A percentile compares a stretch with the other conserved stretches of the same genome.
These are phyloP conservation scores for Nyctanthes arbortristis DNA, from an alignment of 257 asterid species.

Conservation along the genomic window DNA sequence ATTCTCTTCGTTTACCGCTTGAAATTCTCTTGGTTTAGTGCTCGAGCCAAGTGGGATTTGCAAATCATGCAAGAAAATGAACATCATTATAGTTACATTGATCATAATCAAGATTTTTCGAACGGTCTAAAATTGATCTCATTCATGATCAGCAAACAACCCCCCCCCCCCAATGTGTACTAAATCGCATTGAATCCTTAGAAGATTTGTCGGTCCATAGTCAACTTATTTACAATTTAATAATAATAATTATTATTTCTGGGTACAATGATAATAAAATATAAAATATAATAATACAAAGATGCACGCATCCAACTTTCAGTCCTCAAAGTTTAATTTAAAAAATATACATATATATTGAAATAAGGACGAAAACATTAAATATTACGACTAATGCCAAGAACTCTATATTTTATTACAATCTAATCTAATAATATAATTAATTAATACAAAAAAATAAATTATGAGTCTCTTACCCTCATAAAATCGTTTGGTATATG, in stretches of 20 bases:
- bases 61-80: slow-evolving; percentile 2
- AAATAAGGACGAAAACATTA: not conserved
- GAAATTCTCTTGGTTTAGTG: too few species aligned
- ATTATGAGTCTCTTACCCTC: not conserved
- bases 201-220: slow-evolving; percentile 59
- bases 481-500: not conserved
- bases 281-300: not conserved
- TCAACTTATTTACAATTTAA: slow-evolving; percentile 30
- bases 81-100: not conserved
- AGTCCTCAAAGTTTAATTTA: not conserved
- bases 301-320: slow-evolving; percentile 31
- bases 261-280: not conserved
- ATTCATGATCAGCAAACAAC: slow-evolving; percentile 5
- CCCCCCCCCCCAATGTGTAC: slow-evolving; percentile 30
- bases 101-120: not conserved
- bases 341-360: too few species aligned
- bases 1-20: too few species aligned
- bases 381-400: not conserved
- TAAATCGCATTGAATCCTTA: slow-evolving; percentile 54
- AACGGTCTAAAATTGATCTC: not conserved
- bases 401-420: not conserved
- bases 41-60: not conserved
- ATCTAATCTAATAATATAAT: not conserved
- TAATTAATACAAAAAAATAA: not conserved
- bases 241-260: not conserved